Conservation (phyloP, 164 flowering plant genomes). For the Saururus chinensis region DNA sequence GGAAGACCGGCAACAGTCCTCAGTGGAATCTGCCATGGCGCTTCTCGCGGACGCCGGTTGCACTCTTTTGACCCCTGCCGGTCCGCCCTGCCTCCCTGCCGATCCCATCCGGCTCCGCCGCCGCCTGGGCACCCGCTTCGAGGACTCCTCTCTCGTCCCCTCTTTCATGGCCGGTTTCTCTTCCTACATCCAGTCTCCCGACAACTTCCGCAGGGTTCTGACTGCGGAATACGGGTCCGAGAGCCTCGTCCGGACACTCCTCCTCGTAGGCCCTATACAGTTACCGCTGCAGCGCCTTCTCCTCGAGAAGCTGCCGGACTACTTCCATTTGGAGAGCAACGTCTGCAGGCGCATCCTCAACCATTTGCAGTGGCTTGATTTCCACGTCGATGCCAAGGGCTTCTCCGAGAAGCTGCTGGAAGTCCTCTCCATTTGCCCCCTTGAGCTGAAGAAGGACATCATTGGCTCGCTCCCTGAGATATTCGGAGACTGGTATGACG, state of each 20-base stretch:
- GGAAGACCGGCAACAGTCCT: neutral
- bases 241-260: conserved; percentile 48
- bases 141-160: conserved; percentile 24
- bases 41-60: conserved; percentile 72
- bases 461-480: conserved; percentile 87
- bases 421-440: conserved; percentile 62
- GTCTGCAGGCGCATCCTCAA: conserved; percentile 61
- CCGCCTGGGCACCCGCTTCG: conserved; percentile 33
- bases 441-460: conserved; percentile 67
- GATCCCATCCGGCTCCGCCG: conserved; percentile 46
- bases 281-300: conserved; percentile 48
- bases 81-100: conserved; percentile 51
- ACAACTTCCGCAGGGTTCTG: conserved; percentile 23
- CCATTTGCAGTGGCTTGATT: conserved; percentile 84
- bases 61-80: conserved; percentile 45
- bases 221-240: conserved; percentile 16
- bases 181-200: conserved; percentile 26
- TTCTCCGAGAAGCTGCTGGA: conserved; percentile 59
- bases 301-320: conserved; percentile 77
- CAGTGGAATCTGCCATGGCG: neutral
- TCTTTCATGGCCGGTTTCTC: conserved; percentile 56
- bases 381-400: conserved; percentile 47
- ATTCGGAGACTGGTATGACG: conserved; percentile 49
- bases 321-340: conserved; percentile 47
- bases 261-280: conserved; percentile 60